phyloP scores from a whole-genome alignment of 306 rosid species.

The Pyrus pyrifolia region DNA sequence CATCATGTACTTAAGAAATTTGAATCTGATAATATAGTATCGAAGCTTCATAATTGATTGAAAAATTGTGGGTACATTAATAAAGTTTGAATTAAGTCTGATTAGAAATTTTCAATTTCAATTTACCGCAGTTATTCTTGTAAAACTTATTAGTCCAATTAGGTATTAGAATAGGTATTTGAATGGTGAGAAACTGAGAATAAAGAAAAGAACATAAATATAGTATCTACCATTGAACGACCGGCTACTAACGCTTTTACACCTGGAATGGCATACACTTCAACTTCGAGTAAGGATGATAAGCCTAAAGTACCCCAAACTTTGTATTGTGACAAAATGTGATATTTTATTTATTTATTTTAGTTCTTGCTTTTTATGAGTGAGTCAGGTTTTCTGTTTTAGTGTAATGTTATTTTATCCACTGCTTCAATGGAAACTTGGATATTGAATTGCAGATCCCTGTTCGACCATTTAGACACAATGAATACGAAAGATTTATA shows the following conservation, averaged over 20 bases:
- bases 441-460: conserved; percentile 67
- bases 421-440: neutral
- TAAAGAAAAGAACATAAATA: neutral
- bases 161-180: neutral
- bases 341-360: neutral
- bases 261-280: too few species aligned
- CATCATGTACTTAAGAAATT: neutral
- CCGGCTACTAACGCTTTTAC: neutral
- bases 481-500: conserved; percentile 93
- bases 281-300: too few species aligned
- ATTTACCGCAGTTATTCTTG: neutral
- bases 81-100: neutral
- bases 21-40: neutral
- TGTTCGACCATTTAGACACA: conserved; percentile 90
- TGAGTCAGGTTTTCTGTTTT: neutral
- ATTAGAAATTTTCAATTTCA: neutral
- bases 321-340: neutral
- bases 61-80: neutral
- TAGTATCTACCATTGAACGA: neutral
- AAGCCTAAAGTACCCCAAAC: too few species aligned
- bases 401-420: neutral
- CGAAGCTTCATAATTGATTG: neutral
- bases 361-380: neutral
- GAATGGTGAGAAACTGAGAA: neutral
- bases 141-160: neutral